Evolutionary conservation across 192 early-diverging fungal species (phyloP), one percentile per base, ranked within the genome.

Genomic region (Kappamyces sp.): DNA sequence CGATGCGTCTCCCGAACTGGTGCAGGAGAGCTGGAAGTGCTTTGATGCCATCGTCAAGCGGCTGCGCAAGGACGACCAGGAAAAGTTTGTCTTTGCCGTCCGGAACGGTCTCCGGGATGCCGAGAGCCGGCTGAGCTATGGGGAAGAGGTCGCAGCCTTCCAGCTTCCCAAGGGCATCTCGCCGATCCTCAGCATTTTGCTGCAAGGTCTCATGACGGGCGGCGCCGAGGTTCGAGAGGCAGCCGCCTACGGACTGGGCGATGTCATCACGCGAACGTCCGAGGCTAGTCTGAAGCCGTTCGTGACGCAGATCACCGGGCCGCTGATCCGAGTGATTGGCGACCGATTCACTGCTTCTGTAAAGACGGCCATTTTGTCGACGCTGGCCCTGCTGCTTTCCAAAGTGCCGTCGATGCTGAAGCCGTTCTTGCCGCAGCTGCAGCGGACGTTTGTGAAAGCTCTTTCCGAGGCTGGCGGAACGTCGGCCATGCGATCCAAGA

Each of bases 341-440:
- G 96, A 99, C 70, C 87, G 94, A 34, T 86, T 94, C 73, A 81
- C 89, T 60, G 72, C 90, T 13, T 76, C 84, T 51, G 96, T 99
- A 55, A 99, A 99, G 78, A 84, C 88, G 2, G 90, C 91, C 5
- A 98, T 99, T 47, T 72, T 99, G 38, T 72, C 84, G 34, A 92
- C 96, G 4, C 71, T 99, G 23, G 84, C 84, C 43, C 58, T 83
- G 43, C 71, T 97, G 4, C 75, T 99, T 53, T 66, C 66, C 34
- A 93, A 92, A 68, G 88, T 97, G 4, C 87, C 94, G 31, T 73
- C 87, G 32, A 82, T 90, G 62, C 77, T 98, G 58, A 95, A 93
- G 50, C 92, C 95, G 31, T 99, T 99, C 86, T 73, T 99, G 51
- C 96, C 96, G 36, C 96, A 99, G 77, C 85, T 98, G 40, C 93